Evolutionary conservation across 768 basidiomycete genomes (phyloP), one percentile per base, ranked within the genome.

Genomic region (Ramaria rubella): DNA sequence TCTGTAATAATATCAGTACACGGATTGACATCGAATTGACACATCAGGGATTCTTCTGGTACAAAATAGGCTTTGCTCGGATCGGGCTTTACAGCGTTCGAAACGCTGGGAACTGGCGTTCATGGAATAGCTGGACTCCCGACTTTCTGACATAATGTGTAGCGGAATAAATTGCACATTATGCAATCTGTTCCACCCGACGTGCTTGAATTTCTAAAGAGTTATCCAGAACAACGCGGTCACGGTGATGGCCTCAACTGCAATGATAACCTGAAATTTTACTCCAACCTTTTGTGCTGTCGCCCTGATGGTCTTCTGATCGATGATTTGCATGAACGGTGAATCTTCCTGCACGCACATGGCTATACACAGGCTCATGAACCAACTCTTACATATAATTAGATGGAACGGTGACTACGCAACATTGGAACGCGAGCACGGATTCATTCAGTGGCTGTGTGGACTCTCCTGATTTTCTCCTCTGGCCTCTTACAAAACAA

Each of bases 401-500:
- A 88, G 87, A 62, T 90, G 86, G 85, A 62, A 75, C 54, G 81
- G 80, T 5, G 75, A 88, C 63, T 85, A 84, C 61, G 64, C 69
- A 29, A 78, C 73, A 59, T 72, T 90, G 29, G 88, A 90, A 66
- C 67, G 72, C 60, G 81, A 82, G 57, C 88, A 90, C 63, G 82
- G 81, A 1, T 89, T 79, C 66, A 85, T 90, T 43, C 87, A 90
- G 64, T 90, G 88, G 87, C 67, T 90, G 83, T 88, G 70, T 63
- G 86, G 72, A 42, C 31, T 5, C 54, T 21, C n/a, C 31, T 11
- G 72, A 42, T 31, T 3, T 54, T 24, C n/a, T 33, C 11, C 3
- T 34, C 19, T n/a, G 19, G 23, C 19, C 33, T 26, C 17, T 9
- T 14, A 27, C 43, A 27, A n/a, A 14, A 26, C 24, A 15, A 14